Conservation (phyloP, 2,329 filamentous ascomycete species). For the Apiospora hydei region DNA sequence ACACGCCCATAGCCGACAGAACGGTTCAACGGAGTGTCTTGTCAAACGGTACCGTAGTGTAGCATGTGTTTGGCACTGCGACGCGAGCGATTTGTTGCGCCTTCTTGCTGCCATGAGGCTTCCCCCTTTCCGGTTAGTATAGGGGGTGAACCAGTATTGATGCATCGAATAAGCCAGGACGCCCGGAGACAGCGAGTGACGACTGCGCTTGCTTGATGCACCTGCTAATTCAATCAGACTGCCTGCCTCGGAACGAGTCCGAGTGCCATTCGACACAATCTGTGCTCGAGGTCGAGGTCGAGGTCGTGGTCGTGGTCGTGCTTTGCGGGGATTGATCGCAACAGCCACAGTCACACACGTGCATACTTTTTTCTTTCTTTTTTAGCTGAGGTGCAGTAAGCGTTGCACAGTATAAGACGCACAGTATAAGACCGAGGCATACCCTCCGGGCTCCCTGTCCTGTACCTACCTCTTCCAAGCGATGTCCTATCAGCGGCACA, state of each 20-base stretch:
- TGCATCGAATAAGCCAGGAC: background rate
- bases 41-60: background rate
- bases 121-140: too few relatives aligned
- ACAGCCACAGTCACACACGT: conserved; percentile 9
- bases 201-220: background rate
- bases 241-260: background rate
- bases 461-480: background rate
- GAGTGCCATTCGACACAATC: background rate
- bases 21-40: conserved; percentile 20
- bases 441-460: background rate
- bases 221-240: background rate
- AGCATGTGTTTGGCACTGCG: background rate
- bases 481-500: background rate
- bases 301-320: background rate
- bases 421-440: background rate
- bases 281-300: background rate
- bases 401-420: background rate
- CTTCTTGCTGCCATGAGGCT: background rate
- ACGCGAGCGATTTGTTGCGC: background rate
- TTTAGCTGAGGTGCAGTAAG: background rate
- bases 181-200: background rate
- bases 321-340: background rate
- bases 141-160: too few relatives aligned
- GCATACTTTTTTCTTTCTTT: background rate
- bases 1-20: conserved; percentile 15